Evolutionary conservation across 306 rosid genomes (phyloP).

Genomic region (Pterocarpus macrocarpus): DNA sequence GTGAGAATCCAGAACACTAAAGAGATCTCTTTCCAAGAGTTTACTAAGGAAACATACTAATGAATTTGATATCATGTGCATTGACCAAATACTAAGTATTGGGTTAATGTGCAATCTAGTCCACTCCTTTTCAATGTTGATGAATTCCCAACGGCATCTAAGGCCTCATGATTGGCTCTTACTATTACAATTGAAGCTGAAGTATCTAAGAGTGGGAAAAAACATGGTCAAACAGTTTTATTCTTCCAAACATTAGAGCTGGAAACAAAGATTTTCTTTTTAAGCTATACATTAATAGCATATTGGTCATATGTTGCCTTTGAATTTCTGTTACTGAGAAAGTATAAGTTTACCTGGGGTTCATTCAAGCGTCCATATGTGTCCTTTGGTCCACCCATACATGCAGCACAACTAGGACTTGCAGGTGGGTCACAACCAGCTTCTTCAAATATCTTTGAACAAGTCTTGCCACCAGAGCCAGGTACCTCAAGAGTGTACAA

Average conservation of each 20-base stretch:
- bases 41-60: too few relatives aligned
- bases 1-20: too few relatives aligned
- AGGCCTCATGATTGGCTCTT: not conserved
- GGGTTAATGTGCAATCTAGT: not conserved
- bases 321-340: not conserved
- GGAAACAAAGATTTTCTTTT: not conserved
- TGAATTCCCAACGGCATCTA: not conserved
- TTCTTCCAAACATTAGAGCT: not conserved
- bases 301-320: not conserved
- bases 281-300: not conserved
- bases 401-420: constrained; percentile 92
- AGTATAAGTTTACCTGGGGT: constrained; percentile 56
- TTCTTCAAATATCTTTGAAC: constrained; percentile 93
- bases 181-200: not conserved
- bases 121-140: too few relatives aligned
- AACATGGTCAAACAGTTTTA: too few relatives aligned
- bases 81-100: too few relatives aligned
- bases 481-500: constrained; percentile 76
- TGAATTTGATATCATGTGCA: too few relatives aligned
- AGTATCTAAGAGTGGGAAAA: not conserved
- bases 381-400: constrained; percentile 91
- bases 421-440: constrained; percentile 94
- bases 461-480: constrained; percentile 88
- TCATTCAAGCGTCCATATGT: constrained; percentile 86
- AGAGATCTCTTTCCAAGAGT: too few relatives aligned